Evolutionary conservation across 2,329 filamentous ascomycete genomes (phyloP), one percentile per base, ranked within the genome.

Genomic region (Epichloe glyceriae): DNA sequence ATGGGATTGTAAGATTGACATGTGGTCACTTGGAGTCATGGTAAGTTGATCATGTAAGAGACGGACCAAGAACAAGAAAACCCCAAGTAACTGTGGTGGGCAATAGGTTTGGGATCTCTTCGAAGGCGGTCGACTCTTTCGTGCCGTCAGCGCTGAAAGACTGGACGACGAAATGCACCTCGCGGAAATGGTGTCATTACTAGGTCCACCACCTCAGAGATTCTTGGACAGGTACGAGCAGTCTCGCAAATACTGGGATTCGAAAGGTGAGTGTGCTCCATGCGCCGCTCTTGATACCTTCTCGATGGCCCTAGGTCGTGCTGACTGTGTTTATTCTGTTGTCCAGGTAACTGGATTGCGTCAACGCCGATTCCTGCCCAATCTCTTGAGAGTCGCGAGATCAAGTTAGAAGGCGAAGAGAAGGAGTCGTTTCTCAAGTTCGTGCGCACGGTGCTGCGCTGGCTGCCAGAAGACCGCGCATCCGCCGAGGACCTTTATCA

Each of bases 171-270:
- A 60, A 19, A 57, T 61, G 34, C 62, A 67, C 34, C 57, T 68
- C 45, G 63, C 61, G 1, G 58, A 62, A 43, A 67, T 70, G 61
- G 61, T 70, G 4, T 64, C 67, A 2, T 50, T 70, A 8, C 57
- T 72, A 50, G 67, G 66, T 4, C n/a, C 15, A 0, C 62, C 58
- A 1, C 69, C 68, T 2, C 64, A 64, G 2, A 56, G 52, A 46
- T 65, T 70, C 39, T 47, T 70, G 40, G 43, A 60, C 7, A 26
- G 3, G 22, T 8, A 26, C 7, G 22, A 26, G 7, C 7, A 26
- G 7, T 26, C 22, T 26, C 22, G 22, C 22, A 26, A 26, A 26
- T 26, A 26, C 22, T 26, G 22, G 22, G 22, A 26, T 26, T 26
- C 22, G 22, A 26, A 26, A 8, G 22, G 22, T 26, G 7, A 26